Percentiles rank a stretch among this genome's conserved stretches.
phyloP scores from a whole-genome alignment of 139 green algal species.

The Trebouxia sp. region DNA sequence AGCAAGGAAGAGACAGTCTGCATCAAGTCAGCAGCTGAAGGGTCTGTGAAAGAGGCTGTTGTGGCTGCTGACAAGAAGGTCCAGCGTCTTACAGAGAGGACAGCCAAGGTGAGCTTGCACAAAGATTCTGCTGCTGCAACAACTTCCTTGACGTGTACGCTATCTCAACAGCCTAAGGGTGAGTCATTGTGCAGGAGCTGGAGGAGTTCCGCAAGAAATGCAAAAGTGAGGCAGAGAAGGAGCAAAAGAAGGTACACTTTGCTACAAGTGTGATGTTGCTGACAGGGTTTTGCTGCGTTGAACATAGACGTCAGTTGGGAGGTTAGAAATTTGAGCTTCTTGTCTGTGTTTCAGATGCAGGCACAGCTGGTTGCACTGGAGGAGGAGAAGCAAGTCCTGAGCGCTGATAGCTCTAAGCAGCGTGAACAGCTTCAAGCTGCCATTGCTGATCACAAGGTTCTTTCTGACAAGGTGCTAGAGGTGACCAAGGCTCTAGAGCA shows the following conservation, averaged over 20 bases:
- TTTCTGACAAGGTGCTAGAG: neutral
- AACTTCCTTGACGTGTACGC: no score
- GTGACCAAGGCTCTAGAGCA: conserved; percentile 6
- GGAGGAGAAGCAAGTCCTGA: neutral
- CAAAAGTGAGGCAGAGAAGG: conserved; percentile 6
- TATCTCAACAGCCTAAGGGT: no score
- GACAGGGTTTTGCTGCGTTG: no score
- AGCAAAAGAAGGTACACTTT: neutral
- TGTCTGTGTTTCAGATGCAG: neutral
- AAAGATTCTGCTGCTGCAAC: no score
- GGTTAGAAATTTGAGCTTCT: no score
- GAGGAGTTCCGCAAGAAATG: conserved; percentile 17
- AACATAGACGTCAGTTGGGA: no score
- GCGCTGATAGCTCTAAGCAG: neutral
- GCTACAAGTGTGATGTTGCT: neutral
- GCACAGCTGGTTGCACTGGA: neutral
- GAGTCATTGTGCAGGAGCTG: neutral
- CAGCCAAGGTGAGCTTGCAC: neutral
- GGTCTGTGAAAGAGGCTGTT: neutral
- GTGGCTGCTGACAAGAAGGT: conserved; percentile 23
- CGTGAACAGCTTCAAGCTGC: neutral
- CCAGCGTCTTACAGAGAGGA: conserved; percentile 3
- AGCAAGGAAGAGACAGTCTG: neutral
- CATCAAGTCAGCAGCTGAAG: neutral
- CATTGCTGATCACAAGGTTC: neutral